These are phyloP conservation scores for Pleurotus pulmonarius DNA, from an alignment of 768 basidiomycete genomes.

Conservation along the genomic window DNA sequence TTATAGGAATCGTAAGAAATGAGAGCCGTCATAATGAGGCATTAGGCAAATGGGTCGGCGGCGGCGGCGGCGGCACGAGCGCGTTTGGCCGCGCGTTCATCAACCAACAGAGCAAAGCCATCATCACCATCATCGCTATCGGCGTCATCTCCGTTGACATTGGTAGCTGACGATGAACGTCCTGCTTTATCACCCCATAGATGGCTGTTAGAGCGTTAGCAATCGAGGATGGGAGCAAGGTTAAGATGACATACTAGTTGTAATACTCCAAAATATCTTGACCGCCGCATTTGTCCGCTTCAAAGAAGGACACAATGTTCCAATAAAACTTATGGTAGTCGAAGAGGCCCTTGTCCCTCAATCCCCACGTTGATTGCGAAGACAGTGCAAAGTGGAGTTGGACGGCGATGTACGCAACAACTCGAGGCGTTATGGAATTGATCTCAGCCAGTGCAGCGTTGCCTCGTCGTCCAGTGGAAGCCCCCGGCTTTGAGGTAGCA, in stretches of 20 bases:
- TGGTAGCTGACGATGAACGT: too few relatives aligned
- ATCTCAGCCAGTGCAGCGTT: conserved; percentile 14
- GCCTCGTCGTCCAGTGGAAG: conserved; percentile 11
- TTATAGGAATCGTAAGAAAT: too few relatives aligned
- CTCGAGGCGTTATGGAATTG: conserved; percentile 9
- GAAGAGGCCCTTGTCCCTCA: conserved; percentile 2
- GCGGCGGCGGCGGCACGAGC: too few relatives aligned
- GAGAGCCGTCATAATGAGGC: too few relatives aligned
- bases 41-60: too few relatives aligned
- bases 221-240: too few relatives aligned
- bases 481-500: conserved; percentile 11
- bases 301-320: conserved; percentile 7
- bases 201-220: too few relatives aligned
- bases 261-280: conserved; percentile 6
- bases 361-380: conserved; percentile 4
- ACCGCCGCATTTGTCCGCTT: neutral
- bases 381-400: conserved; percentile 11
- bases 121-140: too few relatives aligned
- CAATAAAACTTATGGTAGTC: conserved; percentile 11
- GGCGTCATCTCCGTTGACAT: too few relatives aligned
- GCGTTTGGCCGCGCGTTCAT: too few relatives aligned
- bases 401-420: conserved; percentile 16
- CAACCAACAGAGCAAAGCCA: too few relatives aligned
- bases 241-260: conserved; percentile 5
- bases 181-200: neutral